Percentiles rank a stretch among this genome's conserved stretches.
Evolutionary conservation across 495 filamentous ascomycete species (phyloP).

Genomic region (Astrothelium subdiscretum): DNA sequence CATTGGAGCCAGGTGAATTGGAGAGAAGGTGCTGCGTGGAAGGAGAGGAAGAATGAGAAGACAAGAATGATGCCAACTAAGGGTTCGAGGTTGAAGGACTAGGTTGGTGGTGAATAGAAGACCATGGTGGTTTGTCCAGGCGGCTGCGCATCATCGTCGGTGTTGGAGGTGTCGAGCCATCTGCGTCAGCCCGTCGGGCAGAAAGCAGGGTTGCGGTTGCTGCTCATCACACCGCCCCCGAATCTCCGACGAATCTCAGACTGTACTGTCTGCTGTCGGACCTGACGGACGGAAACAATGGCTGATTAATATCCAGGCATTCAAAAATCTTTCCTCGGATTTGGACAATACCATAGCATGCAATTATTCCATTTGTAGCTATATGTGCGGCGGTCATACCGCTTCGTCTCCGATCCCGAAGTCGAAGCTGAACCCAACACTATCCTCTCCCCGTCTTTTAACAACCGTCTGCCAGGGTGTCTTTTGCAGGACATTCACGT

Average conservation of each 20-base stretch:
- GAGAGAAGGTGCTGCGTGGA: not conserved
- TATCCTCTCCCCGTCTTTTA: slow-evolving; percentile 33
- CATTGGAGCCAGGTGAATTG: not conserved
- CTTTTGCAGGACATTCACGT: slow-evolving; percentile 41
- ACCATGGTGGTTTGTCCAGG: not conserved
- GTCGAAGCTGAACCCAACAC: slow-evolving; percentile 64
- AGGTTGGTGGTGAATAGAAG: not conserved
- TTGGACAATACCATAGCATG: no score
- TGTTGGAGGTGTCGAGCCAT: slow-evolving; percentile 1
- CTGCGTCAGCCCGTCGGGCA: not conserved
- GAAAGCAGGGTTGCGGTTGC: not conserved
- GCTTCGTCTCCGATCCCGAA: slow-evolving; percentile 44
- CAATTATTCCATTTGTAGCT: not conserved
- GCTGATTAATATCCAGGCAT: no score
- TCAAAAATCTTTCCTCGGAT: no score
- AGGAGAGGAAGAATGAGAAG: not conserved
- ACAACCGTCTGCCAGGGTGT: slow-evolving; percentile 63
- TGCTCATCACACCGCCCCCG: not conserved
- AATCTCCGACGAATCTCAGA: not conserved
- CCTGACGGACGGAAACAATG: not conserved
- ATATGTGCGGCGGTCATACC: slow-evolving; percentile 22
- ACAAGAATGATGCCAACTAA: not conserved
- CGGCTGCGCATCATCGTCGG: not conserved
- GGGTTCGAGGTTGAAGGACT: not conserved
- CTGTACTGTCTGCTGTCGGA: not conserved